Evolutionary conservation across 306 rosid genomes (phyloP).

Genomic region (Pachyrhizus erosus): DNA sequence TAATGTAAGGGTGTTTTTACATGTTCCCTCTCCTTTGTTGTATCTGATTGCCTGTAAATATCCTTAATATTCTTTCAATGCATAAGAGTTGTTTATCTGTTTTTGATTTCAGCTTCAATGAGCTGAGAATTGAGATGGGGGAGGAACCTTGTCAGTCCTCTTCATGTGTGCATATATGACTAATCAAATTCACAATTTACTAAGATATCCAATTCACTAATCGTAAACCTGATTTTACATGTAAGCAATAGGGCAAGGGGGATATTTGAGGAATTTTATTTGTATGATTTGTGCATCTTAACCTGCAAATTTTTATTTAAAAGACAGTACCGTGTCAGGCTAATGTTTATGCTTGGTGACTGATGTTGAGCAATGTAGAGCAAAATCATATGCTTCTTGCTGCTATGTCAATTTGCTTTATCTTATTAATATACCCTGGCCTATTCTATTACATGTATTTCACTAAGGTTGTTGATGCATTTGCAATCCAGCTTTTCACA

Average conservation of each 20-base stretch:
- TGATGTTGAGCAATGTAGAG: not conserved
- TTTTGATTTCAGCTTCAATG: not conserved
- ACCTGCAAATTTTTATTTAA: not conserved
- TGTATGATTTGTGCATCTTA: not conserved
- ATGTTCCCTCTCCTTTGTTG: not conserved
- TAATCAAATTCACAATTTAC: not conserved
- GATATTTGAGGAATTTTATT: not conserved
- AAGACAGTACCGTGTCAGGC: not conserved
- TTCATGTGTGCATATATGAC: not conserved
- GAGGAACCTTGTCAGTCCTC: not conserved
- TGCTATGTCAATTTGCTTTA: not conserved
- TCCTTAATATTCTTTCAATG: not conserved
- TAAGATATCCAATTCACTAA: not conserved
- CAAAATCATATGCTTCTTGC: not conserved
- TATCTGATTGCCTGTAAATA: not conserved
- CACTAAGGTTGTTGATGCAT: conserved; percentile 23
- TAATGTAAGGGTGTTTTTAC: not conserved
- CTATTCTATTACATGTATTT: not conserved
- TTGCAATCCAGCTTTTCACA: conserved; percentile 63
- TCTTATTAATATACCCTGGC: not conserved
- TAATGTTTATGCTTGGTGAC: not conserved
- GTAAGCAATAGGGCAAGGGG: not conserved
- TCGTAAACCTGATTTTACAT: not conserved
- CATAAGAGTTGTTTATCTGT: not conserved
- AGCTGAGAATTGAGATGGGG: not conserved